Percentiles rank a stretch among this genome's conserved stretches.
These are phyloP conservation scores for Xylaria grammica DNA, from an alignment of 495 filamentous ascomycete genomes.

Conservation along the genomic window DNA sequence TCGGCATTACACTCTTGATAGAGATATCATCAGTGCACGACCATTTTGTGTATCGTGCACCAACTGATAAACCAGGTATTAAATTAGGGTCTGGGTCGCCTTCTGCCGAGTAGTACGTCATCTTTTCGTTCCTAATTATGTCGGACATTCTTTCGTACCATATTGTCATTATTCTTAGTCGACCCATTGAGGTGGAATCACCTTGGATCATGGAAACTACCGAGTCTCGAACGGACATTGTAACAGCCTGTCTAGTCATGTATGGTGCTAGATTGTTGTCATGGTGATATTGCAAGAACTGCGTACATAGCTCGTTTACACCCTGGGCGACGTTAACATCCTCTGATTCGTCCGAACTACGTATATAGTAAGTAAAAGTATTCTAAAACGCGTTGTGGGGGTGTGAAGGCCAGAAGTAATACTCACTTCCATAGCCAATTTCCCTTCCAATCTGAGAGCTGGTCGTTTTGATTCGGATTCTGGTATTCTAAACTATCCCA, in stretches of 20 bases:
- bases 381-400: no score
- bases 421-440: slow-evolving; percentile 13
- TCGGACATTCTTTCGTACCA: slow-evolving; percentile 3
- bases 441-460: background rate
- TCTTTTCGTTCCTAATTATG: background rate
- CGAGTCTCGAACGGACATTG: background rate
- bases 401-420: no score
- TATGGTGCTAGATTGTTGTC: background rate
- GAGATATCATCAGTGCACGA: background rate
- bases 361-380: background rate
- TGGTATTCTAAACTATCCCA: slow-evolving; percentile 19
- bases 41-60: background rate
- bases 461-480: background rate
- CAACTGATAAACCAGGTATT: background rate
- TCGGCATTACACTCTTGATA: background rate
- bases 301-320: background rate
- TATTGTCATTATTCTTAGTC: background rate
- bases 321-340: background rate
- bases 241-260: background rate
- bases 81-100: background rate
- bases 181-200: background rate
- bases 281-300: slow-evolving; percentile 16
- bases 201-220: background rate
- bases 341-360: background rate
- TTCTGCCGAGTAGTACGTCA: background rate